A percentile compares a stretch with the other conserved stretches of the same genome.
Evolutionary conservation across 2,329 filamentous ascomycete genomes (phyloP).

Genomic region (Aspergillus fumigatiaffinis): DNA sequence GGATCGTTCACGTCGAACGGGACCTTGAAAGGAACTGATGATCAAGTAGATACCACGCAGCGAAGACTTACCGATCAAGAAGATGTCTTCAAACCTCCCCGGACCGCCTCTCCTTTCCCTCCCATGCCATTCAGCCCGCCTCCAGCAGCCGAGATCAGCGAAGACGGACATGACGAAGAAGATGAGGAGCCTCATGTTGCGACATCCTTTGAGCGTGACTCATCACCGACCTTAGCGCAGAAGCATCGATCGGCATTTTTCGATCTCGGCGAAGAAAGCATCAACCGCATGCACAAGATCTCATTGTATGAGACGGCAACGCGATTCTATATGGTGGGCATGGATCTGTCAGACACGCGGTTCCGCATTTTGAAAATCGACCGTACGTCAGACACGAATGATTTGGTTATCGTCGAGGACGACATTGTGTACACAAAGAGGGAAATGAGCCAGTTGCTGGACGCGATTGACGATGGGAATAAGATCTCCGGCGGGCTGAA

Average conservation of each 20-base stretch:
- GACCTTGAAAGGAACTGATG: constrained; percentile 12
- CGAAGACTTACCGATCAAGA: constrained; percentile 13
- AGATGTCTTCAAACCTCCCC: constrained; percentile 14
- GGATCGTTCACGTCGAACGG: constrained; percentile 9
- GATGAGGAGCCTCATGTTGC: constrained; percentile 44
- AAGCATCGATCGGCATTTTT: constrained; percentile 35
- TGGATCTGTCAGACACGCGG: constrained; percentile 80
- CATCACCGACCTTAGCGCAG: constrained; percentile 35
- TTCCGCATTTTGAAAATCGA: constrained; percentile 96
- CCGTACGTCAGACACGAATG: constrained; percentile 72
- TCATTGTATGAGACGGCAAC: constrained; percentile 95
- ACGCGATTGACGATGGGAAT: constrained; percentile 93
- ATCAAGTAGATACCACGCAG: constrained; percentile 7
- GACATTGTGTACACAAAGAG: constrained; percentile 89
- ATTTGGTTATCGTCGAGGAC: constrained; percentile 84
- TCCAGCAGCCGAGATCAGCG: constrained; percentile 26
- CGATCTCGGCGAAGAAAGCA: constrained; percentile 42
- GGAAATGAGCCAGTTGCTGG: constrained; percentile 89
- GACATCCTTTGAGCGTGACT: constrained; percentile 43
- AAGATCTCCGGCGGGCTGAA: constrained; percentile 85
- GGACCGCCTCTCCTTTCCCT: constrained; percentile 23
- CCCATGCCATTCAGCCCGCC: constrained; percentile 30
- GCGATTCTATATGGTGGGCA: constrained; percentile 90
- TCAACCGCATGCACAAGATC: constrained; percentile 82
- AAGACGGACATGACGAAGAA: constrained; percentile 34